Conservation (phyloP, 164 flowering plant genomes). For the Aristolochia californica region DNA sequence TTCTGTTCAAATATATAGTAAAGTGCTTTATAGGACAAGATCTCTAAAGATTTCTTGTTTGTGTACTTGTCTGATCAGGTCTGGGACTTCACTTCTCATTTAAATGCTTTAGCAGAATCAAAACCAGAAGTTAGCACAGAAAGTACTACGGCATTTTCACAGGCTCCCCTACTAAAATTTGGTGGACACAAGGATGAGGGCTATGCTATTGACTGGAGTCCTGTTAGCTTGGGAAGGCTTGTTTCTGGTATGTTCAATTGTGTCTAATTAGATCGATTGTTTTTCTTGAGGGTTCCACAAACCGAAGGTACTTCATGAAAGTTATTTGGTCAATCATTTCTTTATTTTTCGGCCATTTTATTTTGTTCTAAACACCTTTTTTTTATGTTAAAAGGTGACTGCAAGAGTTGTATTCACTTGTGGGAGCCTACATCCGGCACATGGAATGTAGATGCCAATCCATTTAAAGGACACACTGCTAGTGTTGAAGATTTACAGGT, state of each 20-base stretch:
- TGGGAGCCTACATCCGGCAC: slow-evolving; percentile 88
- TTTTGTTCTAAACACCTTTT: background rate
- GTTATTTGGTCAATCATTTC: too few species aligned
- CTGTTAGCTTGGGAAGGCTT: slow-evolving; percentile 73
- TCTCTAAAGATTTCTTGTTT: background rate
- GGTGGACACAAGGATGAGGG: slow-evolving; percentile 94
- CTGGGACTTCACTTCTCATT: slow-evolving; percentile 83
- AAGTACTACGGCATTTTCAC: slow-evolving; percentile 32
- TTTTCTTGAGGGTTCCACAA: too few species aligned
- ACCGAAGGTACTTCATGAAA: too few species aligned
- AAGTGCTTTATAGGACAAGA: too few species aligned
- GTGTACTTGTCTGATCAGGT: slow-evolving; percentile 32
- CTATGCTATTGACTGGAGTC: slow-evolving; percentile 94
- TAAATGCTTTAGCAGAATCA: slow-evolving; percentile 61
- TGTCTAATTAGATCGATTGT: too few species aligned
- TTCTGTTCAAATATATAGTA: background rate
- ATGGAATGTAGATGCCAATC: slow-evolving; percentile 70
- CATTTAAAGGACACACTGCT: slow-evolving; percentile 77
- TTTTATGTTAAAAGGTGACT: slow-evolving; percentile 63
- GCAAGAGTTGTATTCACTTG: slow-evolving; percentile 64
- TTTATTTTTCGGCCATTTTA: too few species aligned
- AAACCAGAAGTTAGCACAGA: slow-evolving; percentile 38
- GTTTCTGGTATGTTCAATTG: slow-evolving; percentile 44
- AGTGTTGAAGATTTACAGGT: slow-evolving; percentile 98
- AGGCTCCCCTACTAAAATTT: slow-evolving; percentile 61